Evolutionary conservation across 768 basidiomycete genomes (phyloP), one percentile per base, ranked within the genome.

Genomic region (Podaxis sp.): DNA sequence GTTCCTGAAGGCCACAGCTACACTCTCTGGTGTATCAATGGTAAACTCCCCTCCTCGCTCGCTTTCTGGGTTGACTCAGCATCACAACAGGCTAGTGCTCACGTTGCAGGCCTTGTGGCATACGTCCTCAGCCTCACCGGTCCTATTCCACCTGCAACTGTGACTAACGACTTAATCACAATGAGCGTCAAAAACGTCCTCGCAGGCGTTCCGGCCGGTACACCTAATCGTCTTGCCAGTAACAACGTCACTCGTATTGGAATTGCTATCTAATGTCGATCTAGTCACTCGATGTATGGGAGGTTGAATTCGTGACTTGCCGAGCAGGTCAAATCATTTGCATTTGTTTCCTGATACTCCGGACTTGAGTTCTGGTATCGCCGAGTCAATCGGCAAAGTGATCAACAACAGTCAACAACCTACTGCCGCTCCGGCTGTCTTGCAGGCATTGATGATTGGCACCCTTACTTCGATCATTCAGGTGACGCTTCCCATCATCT

Each of bases 61-160:
- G 51, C 3, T 49, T 3, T 22, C 17, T 2, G 12, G 13, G 50
- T 61, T 53, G 19, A 37, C 9, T 19, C 49, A 22, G 2, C 8
- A 13, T 13, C 36, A 37, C 22, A 4, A 15, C 55, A 66, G 67
- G 61, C 67, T 25, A 64, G 57, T 12, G 64, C 67, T 27, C 64
- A 64, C 37, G 64, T 66, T 57, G 66, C 66, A 24, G 66, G 64
- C 25, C 62, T 68, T n/a, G 27, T 40, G 6, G 66, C 68, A 9
- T 65, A 66, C 55, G 38, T 65, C 15, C 59, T 65, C 15, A 57
- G 61, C 38, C 19, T 68, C 54, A 49, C 61, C 5, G 57, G 63
- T 24, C 17, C 64, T 5, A 57, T 57, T 1, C 37, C 55, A 3
- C 15, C 64, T 7, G 54, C 59, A 36, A 60, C 24, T 49, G 19